Evolutionary conservation across 1,284 basidiomycete genomes (phyloP), one percentile per base, ranked within the genome.

Genomic region (Cryptococcus maquisensis): DNA sequence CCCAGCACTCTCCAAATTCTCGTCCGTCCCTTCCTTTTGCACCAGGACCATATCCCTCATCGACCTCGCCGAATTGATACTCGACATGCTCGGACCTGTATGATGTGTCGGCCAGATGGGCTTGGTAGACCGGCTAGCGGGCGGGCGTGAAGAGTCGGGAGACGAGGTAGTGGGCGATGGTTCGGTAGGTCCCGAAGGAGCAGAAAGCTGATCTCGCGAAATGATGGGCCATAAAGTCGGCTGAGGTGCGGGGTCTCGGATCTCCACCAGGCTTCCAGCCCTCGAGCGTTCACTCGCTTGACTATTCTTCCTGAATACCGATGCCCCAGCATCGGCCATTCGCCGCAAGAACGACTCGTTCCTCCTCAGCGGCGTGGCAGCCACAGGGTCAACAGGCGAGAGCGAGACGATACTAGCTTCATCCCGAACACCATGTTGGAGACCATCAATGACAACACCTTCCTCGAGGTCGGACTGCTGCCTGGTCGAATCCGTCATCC

Each of bases 21-120:
- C 43, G 23, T 48, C 49, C n/a, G 61, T 61, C 4, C 49, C 36
- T 44, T 73, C 67, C 10, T 67, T 56, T 45, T 68, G 65, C 2
- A 73, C 57, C 18, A 73, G 57, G 8, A 66, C 56, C 67, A 71
- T 68, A 57, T 71, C 67, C 40, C 69, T 52, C 69, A 73, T 69
- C 23, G 66, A 65, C 36, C 53, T 56, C 6, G 63, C 67, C 8
- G 65, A 67, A 23, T 44, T 54, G 3, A 69, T 23, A 38, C 63
- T 66, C 13, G 60, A 55, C 21, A 69, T 18, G 48, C 67, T 69
- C 1, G 64, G 64, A 4, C 63, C 66, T 40, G 56, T 54, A 2
- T 84, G 84, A 51, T 66, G 60, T 5, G 32, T 40, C 24, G 23
- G 59, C 39, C 40, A 8, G 28, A 7, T 10, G 7, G 28, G 7